Percentiles rank a stretch among this genome's conserved stretches.
phyloP scores from a whole-genome alignment of 2,329 filamentous ascomycete species.

The Fusarium tjaetaba region DNA sequence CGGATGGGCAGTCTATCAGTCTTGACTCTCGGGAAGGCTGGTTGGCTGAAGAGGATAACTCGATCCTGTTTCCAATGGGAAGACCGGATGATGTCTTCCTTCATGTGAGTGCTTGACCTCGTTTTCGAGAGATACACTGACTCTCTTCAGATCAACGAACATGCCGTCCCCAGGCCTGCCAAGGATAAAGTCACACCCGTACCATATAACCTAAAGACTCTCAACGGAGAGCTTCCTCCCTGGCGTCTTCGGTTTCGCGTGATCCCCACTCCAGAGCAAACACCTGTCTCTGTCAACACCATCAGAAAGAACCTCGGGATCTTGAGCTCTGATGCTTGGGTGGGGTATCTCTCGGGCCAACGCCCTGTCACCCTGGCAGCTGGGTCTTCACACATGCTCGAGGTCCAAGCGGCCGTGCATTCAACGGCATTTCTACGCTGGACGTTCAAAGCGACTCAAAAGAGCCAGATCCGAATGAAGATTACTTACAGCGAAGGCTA shows the following conservation, averaged over 20 bases:
- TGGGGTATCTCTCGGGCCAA: accelerated
- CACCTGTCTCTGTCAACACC: accelerated
- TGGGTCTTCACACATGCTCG: not conserved
- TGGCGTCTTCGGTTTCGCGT: not conserved
- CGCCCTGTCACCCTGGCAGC: not conserved
- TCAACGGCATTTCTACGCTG: not conserved
- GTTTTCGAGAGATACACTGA: not conserved
- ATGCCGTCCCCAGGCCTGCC: not conserved
- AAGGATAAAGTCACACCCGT: not conserved
- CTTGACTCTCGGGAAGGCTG: not conserved
- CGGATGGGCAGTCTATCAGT: not conserved
- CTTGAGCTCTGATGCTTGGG: not conserved
- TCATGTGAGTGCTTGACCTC: not conserved
- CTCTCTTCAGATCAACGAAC: not conserved
- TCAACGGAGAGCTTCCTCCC: not conserved
- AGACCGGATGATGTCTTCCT: not conserved
- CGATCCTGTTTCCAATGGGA: not conserved
- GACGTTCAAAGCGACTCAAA: not conserved
- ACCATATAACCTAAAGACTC: not conserved
- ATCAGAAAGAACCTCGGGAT: not conserved
- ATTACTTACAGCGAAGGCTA: not conserved
- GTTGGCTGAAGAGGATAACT: not conserved
- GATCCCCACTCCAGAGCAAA: not conserved
- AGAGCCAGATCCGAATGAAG: not conserved
- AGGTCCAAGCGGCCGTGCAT: not conserved